A percentile compares a stretch with the other conserved stretches of the same genome.
Conservation (phyloP, 192 early-diverging fungal genomes). For the Podila minutissima region DNA sequence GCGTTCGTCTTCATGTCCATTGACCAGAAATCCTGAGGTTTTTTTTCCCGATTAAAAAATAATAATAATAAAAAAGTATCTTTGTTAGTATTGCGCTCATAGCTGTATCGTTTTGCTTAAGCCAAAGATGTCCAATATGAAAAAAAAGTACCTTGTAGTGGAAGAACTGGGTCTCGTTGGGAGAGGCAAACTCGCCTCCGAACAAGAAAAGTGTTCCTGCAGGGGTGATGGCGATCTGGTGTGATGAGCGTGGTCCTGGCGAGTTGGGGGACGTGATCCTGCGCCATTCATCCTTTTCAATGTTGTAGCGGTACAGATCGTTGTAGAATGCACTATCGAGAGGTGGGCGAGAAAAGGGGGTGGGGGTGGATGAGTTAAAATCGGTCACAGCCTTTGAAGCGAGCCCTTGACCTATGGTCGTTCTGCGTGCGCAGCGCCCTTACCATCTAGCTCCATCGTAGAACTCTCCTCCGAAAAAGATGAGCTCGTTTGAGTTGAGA, state of each 20-base stretch:
- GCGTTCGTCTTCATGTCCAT: constrained; percentile 71
- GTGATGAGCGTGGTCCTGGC: constrained; percentile 75
- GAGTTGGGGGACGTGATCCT: constrained; percentile 69
- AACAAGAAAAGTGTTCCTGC: constrained; percentile 71
- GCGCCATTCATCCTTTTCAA: constrained; percentile 79
- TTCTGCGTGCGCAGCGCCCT: neutral
- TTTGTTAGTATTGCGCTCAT: too few species aligned
- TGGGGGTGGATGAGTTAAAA: neutral
- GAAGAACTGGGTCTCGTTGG: constrained; percentile 74
- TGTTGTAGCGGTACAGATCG: constrained; percentile 75
- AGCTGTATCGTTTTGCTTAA: neutral
- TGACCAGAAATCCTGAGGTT: constrained; percentile 72
- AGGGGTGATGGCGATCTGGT: constrained; percentile 71
- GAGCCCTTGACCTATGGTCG: neutral
- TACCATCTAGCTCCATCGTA: constrained; percentile 65
- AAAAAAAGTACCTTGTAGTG: constrained; percentile 51
- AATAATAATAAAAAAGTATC: too few species aligned
- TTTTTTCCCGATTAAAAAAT: too few species aligned
- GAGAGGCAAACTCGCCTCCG: constrained; percentile 69
- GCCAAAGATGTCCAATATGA: neutral
- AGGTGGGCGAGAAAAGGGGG: neutral
- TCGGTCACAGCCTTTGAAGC: neutral
- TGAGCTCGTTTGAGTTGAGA: constrained; percentile 62
- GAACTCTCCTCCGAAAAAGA: constrained; percentile 78
- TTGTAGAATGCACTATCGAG: constrained; percentile 61